These are phyloP conservation scores for Scortechinia acanthostroma DNA, from an alignment of 2,329 filamentous ascomycete species.

Conservation along the genomic window DNA sequence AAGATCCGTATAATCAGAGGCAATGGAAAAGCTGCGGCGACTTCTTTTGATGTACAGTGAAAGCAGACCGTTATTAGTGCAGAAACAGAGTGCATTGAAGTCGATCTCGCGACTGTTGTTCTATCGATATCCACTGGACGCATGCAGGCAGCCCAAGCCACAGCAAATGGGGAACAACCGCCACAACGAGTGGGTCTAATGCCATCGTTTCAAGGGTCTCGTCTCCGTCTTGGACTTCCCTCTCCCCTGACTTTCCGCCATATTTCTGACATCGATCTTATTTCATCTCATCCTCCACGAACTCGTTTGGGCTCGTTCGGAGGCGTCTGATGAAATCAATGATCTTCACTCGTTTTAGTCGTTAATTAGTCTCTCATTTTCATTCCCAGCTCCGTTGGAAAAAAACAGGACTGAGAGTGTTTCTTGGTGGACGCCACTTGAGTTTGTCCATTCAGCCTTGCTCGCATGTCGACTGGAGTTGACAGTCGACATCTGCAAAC, in stretches of 20 bases:
- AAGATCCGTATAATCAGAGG: too few species aligned
- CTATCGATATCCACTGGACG: too few species aligned
- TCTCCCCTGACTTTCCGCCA: neutral
- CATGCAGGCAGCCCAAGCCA: too few species aligned
- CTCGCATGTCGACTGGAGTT: conserved; percentile 2
- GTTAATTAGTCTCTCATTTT: neutral
- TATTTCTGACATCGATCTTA: neutral
- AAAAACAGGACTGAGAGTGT: neutral
- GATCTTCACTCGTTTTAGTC: neutral
- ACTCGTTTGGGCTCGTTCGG: neutral
- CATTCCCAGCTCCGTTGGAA: neutral
- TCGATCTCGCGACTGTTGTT: too few species aligned
- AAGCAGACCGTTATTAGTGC: too few species aligned
- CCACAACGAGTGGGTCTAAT: neutral
- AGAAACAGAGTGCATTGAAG: too few species aligned
- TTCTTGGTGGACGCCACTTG: neutral
- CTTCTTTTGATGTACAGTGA: too few species aligned
- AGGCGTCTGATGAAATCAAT: neutral
- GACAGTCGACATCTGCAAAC: neutral
- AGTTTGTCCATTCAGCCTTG: neutral
- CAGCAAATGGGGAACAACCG: neutral
- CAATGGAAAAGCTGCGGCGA: too few species aligned
- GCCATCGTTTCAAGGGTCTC: neutral
- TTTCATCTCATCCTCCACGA: neutral
- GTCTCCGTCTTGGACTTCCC: neutral